Base-by-base conservation (phyloP, 176 grass and related monocot genomes). In the Puya raimondii region DNA sequence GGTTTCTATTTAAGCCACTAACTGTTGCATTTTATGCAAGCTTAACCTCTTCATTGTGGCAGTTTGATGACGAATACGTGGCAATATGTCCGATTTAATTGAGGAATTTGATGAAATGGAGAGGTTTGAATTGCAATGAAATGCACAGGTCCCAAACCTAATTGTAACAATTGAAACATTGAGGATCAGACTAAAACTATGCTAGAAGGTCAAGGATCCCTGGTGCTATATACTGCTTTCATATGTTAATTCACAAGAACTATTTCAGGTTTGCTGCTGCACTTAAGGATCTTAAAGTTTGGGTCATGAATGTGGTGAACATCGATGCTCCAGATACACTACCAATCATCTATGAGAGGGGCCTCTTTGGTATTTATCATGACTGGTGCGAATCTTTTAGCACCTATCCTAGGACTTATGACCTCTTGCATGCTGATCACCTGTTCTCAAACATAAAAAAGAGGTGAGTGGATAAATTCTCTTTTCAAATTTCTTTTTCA, bases 301-400 rank as follows among this genome's bases (percentile, higher is more conserved):
- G 89, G 94, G 89, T 99, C 26, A 88, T 99, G 94, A 99, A 91
- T 80, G 87, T 99, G 0, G 94, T 93, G 54, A 99, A 86, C 48
- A 76, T 90, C 0, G 94, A 99, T 49, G 87, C 85, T 18, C 69
- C 89, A 1, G 86, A 93, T 81, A 99, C 94, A 64, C 80, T 99
- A 51, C 89, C 94, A 11, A 80, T 93, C 67, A 99, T 99, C 77
- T 99, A 90, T 20, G 89, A 99, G 74, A 86, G 94, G 3, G 94
- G 94, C 14, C 82, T 99, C 9, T 73, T 99, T 13, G 94, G 94
- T 49, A 91, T 99, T n/a, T 93, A 99, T 78, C 94, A 99, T 71
- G 94, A 99, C 63, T 99, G 94, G 94, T 99, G 94, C 66, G 94
- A 99, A 74, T 99, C 94, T 3, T 99, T 99, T 70, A 99, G 94